Base-by-base conservation (phyloP, 116 monocot genomes). In the Papilionanthe hybrid region DNA sequence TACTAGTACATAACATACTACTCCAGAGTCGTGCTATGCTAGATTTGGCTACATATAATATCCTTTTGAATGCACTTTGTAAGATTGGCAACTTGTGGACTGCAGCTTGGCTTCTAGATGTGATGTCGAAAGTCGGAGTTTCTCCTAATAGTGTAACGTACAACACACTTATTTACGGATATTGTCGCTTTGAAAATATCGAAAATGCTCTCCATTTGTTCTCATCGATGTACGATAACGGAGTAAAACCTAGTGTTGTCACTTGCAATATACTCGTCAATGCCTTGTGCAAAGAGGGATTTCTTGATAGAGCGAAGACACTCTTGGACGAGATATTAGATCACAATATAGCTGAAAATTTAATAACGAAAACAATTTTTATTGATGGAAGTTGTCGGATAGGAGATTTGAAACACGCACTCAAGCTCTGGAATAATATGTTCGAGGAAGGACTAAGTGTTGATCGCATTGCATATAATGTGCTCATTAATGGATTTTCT, bases 321-420 rank as follows among this genome's bases (percentile, higher is more conserved):
- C 77, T 91, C 78, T 83, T 91, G 45, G 41, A 42, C 23, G 83
- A 89, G 74, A 79, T 93, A 79, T 67, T 89, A 72, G 76, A 83
- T 55, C 73, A 86, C n/a, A 43, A 77, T 12, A 71, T 79, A 6
- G 78, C 77, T 80, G 48, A 81, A 73, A 76, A 87, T 81, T 80
- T 93, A 75, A 77, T 93, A 72, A 91, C 91, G 11, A 86, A 84
- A 60, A 93, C 93, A n/a, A 93, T 89, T 77, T 79, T 93, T 48
- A 84, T 93, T 27, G 83, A 91, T 91, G 87, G 82, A 45, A 87
- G 75, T 77, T 89, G 79, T 82, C 84, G 56, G 81, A 79, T 77
- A 23, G 91, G 91, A 0, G 78, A 93, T 79, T 69, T 86, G 69
- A 22, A 23, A 42, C 78, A 86, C 78, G 93, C 89, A 41, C 78